Evolutionary conservation across 768 basidiomycete genomes (phyloP).

Genomic region (Trametes cingulata): DNA sequence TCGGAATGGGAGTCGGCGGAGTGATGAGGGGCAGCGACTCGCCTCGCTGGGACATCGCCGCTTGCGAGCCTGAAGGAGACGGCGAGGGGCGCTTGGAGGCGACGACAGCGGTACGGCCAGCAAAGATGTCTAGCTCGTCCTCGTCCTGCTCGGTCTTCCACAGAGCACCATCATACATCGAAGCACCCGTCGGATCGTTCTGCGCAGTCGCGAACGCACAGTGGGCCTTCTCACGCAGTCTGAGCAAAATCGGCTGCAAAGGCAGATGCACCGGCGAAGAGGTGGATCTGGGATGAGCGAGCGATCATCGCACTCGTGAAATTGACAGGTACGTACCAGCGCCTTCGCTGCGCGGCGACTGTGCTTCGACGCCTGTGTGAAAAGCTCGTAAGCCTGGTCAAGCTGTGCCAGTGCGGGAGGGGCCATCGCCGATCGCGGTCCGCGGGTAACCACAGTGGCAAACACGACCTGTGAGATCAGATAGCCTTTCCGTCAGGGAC

Average conservation of each 20-base stretch:
- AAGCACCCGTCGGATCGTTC: slow-evolving; percentile 34
- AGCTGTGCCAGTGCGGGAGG: slow-evolving; percentile 67
- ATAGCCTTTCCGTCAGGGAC: slow-evolving; percentile 51
- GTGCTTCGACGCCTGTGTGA: slow-evolving; percentile 57
- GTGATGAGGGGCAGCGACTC: slow-evolving; percentile 14
- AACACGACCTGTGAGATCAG: slow-evolving; percentile 74
- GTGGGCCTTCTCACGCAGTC: slow-evolving; percentile 68
- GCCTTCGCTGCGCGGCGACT: slow-evolving; percentile 68
- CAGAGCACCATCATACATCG: slow-evolving; percentile 38
- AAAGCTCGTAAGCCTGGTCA: slow-evolving; percentile 66
- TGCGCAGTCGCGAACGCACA: slow-evolving; percentile 47
- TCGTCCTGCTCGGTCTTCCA: slow-evolving; percentile 59
- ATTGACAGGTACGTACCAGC: slow-evolving; percentile 41
- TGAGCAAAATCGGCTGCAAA: slow-evolving; percentile 56
- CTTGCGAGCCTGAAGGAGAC: slow-evolving; percentile 1
- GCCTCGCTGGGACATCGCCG: not conserved
- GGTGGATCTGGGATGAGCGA: slow-evolving; percentile 3
- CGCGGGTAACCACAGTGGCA: slow-evolving; percentile 75
- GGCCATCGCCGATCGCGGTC: slow-evolving; percentile 69
- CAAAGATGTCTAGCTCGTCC: slow-evolving; percentile 70
- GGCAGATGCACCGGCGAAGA: not conserved
- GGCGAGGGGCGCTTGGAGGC: slow-evolving; percentile 43
- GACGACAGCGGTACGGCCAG: slow-evolving; percentile 65
- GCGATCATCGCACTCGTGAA: not conserved
- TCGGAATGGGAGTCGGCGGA: slow-evolving; percentile 13